Base-by-base conservation (phyloP, 1,284 basidiomycete species). In the Cystobasidium sp. region DNA sequence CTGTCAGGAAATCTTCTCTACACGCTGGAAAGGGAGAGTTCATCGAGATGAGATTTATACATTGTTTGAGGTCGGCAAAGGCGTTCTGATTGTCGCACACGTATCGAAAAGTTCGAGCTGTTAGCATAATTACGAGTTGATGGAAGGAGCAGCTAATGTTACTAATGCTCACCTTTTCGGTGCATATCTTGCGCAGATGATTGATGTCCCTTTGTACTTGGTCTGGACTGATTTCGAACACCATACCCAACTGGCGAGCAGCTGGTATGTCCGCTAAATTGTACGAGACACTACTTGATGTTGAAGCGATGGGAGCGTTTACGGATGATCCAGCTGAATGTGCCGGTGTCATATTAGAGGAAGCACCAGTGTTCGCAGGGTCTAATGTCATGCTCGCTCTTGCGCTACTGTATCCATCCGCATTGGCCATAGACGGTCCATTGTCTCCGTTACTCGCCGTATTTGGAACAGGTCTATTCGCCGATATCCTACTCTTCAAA, bases 1-100 rank as follows among this genome's bases (percentile, higher is more conserved):
- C 91, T 71, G 83, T 88, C 37, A 88, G 86, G 79, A 98, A 99
- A 81, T 99, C 95, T 77, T 92, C 89, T 76, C 90, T 86, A 61
- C 90, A 87, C 41, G 92, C 94, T 0, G 95, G 94, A 81, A 95
- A 94, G 0, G 91, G 84, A 22, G 87, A 86, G 52, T 92, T 91
- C 7, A 91, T 90, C 75, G 91, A 92, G 81, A 98, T 91, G 77
- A 94, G 93, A 84, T 94, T 95, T 69, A 97, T 85, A 81, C 92
- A 94, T 43, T 90, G 90, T 86, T 94, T 95, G 62, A 95, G 84
- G 81, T 95, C 93, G 64, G 87, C 87, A 75, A 95, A 83, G 0
- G 92, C 93, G 37, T 92, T 91, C 88, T 93, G 31, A 31, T 31
- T 5, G 31, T 31, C 31, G 31, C 31, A 79, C 53, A 80, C n/a